These are phyloP conservation scores for Tetrahymena malaccensis DNA, from an alignment of 73 alveolate genomes.

Conservation along the genomic window DNA sequence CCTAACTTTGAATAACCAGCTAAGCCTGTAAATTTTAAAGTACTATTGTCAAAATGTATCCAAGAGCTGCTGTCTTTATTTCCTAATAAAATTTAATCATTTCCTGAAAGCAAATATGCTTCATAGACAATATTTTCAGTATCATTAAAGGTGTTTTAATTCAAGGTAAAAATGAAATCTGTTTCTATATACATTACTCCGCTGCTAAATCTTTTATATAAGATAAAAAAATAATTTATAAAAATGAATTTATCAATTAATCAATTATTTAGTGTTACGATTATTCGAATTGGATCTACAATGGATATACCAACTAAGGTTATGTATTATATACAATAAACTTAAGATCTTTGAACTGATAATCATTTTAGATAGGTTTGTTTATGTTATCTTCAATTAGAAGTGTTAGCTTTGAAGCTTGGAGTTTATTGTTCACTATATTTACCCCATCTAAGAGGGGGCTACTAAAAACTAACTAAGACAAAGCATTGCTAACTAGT, in stretches of 20 bases:
- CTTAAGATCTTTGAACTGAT: background rate
- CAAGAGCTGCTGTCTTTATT: background rate
- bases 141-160: background rate
- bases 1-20: background rate
- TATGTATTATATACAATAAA: too few species aligned
- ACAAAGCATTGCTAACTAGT: background rate
- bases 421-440: background rate
- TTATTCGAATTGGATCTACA: background rate
- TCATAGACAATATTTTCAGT: background rate
- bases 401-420: background rate
- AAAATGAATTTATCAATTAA: background rate
- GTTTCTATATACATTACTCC: background rate
- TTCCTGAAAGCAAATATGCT: background rate
- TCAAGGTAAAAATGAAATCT: background rate
- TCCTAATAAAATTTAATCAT: background rate
- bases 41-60: background rate
- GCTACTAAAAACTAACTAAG: background rate
- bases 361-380: background rate
- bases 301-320: background rate
- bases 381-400: background rate
- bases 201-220: background rate
- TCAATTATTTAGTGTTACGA: background rate
- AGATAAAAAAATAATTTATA: background rate
- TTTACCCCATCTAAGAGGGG: background rate
- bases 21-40: background rate